Evolutionary conservation across 164 flowering plant species (phyloP), one percentile per base, ranked within the genome.

Genomic region (Vitis vinifera): DNA sequence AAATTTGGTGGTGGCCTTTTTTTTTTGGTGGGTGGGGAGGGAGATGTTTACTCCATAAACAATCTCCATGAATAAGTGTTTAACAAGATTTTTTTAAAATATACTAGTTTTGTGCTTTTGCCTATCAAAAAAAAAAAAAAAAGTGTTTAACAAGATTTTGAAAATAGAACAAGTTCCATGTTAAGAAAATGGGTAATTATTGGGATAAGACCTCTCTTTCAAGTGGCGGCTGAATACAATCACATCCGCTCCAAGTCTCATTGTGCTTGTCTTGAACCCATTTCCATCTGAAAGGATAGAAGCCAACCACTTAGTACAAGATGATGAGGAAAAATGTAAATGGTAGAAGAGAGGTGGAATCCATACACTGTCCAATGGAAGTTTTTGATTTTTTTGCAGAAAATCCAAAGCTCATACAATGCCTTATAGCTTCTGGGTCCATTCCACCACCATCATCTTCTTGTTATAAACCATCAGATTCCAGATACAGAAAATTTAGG

Each of bases 161-260:
- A 53, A 11, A 53, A 53, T 53, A 10, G n/a, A 53, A 53, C 56
- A 14, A 53, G 16, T 12, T 53, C 56, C 56, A 13, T 13, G n/a
- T 53, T 4, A 14, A 13, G n/a, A 53, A 11, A 13, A 71, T 1
- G 56, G 56, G 7, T 2, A 14, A 1, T 64, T 12, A 48, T 12
- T 64, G 8, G 55, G 31, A 31, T 49, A 66, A 65, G 73, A 87
- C 94, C 89, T 80, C 51, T 84, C 63, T 19, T 63, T 57, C 13
- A 49, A 47, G 70, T 73, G 79, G 62, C 90, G 89, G 70, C 83
- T 88, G 78, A 88, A 89, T 58, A 88, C 89, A 55, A 89, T 82
- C 73, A 75, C 94, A 83, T 88, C 91, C 8, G 91, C 87, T 50
- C 91, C 94, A 55, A 89, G 87, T 73, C 94, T 82, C 94, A 89